These are phyloP conservation scores for Fonsecaea erecta DNA, from an alignment of 2,329 filamentous ascomycete genomes.

Conservation along the genomic window DNA sequence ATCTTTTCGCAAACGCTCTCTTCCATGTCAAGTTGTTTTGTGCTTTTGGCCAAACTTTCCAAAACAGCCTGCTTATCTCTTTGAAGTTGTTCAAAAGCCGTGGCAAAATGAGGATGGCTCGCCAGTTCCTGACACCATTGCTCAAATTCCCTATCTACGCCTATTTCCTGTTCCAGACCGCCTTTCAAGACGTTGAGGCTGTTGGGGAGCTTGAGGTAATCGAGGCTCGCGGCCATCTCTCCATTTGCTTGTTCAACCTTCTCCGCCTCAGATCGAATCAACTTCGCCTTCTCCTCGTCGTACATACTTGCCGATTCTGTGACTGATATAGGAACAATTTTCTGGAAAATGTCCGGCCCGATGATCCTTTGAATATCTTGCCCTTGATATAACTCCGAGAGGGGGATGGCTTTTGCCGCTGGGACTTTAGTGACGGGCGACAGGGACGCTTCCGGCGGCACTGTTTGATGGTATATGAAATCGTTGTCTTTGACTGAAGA, in stretches of 20 bases:
- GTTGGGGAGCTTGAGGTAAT: constrained; percentile 87
- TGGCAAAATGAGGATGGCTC: constrained; percentile 76
- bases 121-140: constrained; percentile 94
- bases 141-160: constrained; percentile 87
- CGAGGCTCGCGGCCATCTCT: constrained; percentile 93
- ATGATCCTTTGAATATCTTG: constrained; percentile 98
- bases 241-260: constrained; percentile 89
- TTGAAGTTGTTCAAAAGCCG: constrained; percentile 78
- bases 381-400: constrained; percentile 93
- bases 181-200: constrained; percentile 91
- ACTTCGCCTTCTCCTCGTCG: constrained; percentile 96
- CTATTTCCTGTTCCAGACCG: constrained; percentile 85
- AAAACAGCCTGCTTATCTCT: constrained; percentile 77
- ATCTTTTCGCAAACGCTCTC: constrained; percentile 99
- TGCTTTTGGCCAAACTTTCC: constrained; percentile 73
- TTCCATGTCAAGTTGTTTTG: constrained; percentile 92
- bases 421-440: constrained; percentile 85
- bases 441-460: constrained; percentile 83
- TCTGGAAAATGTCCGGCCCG: constrained; percentile 93
- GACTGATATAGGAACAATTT: constrained; percentile 93
- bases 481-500: constrained; percentile 91
- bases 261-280: constrained; percentile 91
- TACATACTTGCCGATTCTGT: constrained; percentile 97
- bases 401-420: constrained; percentile 94
- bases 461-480: constrained; percentile 94